phyloP scores from a whole-genome alignment of 805 yeast genomes.

The Candida ipomoeae region DNA sequence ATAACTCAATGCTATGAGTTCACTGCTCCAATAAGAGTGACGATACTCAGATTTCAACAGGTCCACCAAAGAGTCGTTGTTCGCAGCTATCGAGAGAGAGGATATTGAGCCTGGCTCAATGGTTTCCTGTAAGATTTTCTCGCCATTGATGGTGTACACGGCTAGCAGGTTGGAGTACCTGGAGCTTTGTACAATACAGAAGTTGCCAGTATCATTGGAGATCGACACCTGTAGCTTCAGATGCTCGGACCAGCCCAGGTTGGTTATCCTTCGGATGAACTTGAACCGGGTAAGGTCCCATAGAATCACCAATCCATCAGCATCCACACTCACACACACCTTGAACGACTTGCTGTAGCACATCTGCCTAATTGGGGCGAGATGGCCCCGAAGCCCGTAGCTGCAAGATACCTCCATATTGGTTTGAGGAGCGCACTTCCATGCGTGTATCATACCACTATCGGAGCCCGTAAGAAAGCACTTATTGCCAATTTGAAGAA shows the following conservation, averaged over 20 bases:
- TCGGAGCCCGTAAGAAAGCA: slow-evolving; percentile 47
- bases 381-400: slow-evolving; percentile 56
- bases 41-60: slow-evolving; percentile 18
- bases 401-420: slow-evolving; percentile 35
- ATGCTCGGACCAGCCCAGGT: slow-evolving; percentile 17
- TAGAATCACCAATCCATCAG: slow-evolving; percentile 48
- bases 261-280: slow-evolving; percentile 40
- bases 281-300: slow-evolving; percentile 63
- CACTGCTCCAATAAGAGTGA: slow-evolving; percentile 38
- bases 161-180: slow-evolving; percentile 20
- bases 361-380: slow-evolving; percentile 42
- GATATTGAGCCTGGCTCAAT: slow-evolving; percentile 20
- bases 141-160: slow-evolving; percentile 55
- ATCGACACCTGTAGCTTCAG: slow-evolving; percentile 36
- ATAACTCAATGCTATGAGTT: slow-evolving; percentile 28
- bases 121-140: slow-evolving; percentile 25
- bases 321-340: slow-evolving; percentile 51
- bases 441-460: slow-evolving; percentile 58
- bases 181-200: slow-evolving; percentile 35
- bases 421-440: slow-evolving; percentile 42
- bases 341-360: slow-evolving; percentile 50
- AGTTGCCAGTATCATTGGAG: slow-evolving; percentile 53
- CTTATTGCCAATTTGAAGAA: slow-evolving; percentile 40
- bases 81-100: slow-evolving; percentile 27
- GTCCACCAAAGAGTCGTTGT: slow-evolving; percentile 27